Evolutionary conservation across 345 rosid genomes (phyloP).

Genomic region (Eucalyptus marginata): DNA sequence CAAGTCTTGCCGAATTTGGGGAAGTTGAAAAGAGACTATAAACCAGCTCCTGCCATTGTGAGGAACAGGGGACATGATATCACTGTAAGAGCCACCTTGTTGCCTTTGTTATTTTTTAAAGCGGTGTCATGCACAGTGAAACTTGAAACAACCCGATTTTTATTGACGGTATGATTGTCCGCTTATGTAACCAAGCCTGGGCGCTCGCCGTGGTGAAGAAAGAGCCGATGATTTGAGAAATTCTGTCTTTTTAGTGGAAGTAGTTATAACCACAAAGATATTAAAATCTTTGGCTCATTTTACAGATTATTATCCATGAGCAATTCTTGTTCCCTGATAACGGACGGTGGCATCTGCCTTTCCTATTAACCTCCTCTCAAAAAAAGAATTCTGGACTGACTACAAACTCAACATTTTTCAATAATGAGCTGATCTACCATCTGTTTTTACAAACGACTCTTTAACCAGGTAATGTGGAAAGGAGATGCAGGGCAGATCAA

Average conservation of each 20-base stretch:
- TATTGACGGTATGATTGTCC: too few relatives aligned
- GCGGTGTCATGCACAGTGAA: not conserved
- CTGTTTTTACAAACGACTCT: not conserved
- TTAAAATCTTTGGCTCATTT: not conserved
- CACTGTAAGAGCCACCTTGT: constrained; percentile 9
- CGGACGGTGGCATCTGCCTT: not conserved
- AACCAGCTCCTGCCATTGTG: constrained; percentile 43
- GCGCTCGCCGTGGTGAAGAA: not conserved
- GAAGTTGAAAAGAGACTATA: constrained; percentile 27
- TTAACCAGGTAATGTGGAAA: constrained; percentile 46
- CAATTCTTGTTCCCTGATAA: not conserved
- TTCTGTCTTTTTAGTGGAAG: not conserved
- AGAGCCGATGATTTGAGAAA: not conserved
- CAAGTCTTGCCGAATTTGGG: constrained; percentile 9
- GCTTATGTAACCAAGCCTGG: not conserved
- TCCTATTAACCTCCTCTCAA: not conserved
- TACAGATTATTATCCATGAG: not conserved
- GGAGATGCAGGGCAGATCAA: constrained; percentile 55
- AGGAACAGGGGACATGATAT: constrained; percentile 65
- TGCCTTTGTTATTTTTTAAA: not conserved
- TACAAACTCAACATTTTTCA: not conserved
- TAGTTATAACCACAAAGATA: not conserved
- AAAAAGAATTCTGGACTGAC: not conserved
- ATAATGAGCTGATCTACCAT: not conserved
- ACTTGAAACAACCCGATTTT: not conserved